Percentiles rank a stretch among this genome's conserved stretches.
These are phyloP conservation scores for Salix purpurea DNA, from an alignment of 345 rosid species.

Conservation along the genomic window DNA sequence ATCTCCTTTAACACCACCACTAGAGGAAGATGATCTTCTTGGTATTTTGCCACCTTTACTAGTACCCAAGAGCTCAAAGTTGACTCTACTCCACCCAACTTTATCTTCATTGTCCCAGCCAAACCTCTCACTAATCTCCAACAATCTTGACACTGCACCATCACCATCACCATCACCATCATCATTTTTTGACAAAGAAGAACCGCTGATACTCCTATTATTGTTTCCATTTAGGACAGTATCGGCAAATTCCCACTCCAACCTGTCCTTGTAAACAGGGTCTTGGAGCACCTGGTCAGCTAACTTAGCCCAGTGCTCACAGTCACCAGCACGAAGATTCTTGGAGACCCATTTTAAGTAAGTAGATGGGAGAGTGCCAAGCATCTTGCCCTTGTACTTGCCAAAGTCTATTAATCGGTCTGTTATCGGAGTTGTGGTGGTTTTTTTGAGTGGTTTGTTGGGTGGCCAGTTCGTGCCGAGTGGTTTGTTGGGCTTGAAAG, in stretches of 20 bases:
- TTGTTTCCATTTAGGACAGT: slow-evolving; percentile 42
- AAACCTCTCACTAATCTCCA: slow-evolving; percentile 70
- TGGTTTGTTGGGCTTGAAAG: slow-evolving; percentile 30
- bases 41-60: slow-evolving; percentile 75
- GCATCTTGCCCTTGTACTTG: slow-evolving; percentile 74
- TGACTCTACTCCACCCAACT: slow-evolving; percentile 59
- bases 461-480: neutral
- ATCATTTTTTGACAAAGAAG: neutral
- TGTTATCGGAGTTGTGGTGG: slow-evolving; percentile 35
- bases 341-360: slow-evolving; percentile 77
- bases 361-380: slow-evolving; percentile 67
- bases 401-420: slow-evolving; percentile 72
- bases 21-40: slow-evolving; percentile 20
- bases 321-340: slow-evolving; percentile 60
- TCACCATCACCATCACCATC: neutral
- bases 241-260: slow-evolving; percentile 81
- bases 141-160: slow-evolving; percentile 45
- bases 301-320: slow-evolving; percentile 62
- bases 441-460: slow-evolving; percentile 1
- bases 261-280: slow-evolving; percentile 58
- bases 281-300: slow-evolving; percentile 72
- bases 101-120: slow-evolving; percentile 81
- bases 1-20: neutral
- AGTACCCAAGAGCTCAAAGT: slow-evolving; percentile 70
- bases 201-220: neutral